These are phyloP conservation scores for Moricandia arvensis DNA, from an alignment of 345 rosid genomes.

Conservation along the genomic window DNA sequence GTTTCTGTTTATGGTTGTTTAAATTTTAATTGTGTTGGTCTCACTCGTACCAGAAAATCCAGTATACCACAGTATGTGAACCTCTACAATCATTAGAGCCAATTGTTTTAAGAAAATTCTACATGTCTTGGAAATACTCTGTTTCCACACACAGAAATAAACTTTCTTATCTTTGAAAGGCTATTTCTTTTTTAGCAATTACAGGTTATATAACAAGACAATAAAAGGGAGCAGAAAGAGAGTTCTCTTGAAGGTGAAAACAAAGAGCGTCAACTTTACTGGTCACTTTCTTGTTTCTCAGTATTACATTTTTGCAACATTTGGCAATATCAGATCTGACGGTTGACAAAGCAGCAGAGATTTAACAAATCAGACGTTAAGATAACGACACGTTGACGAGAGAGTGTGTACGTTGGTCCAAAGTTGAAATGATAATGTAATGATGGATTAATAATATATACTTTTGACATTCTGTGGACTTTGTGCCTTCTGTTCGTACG, in stretches of 20 bases:
- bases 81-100: background rate
- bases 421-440: conserved; percentile 39
- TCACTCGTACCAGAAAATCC: too few relatives aligned
- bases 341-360: conserved; percentile 34
- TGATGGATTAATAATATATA: conserved; percentile 37
- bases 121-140: background rate
- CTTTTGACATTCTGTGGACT: conserved; percentile 39
- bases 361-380: background rate
- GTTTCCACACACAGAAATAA: background rate
- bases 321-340: conserved; percentile 35
- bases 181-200: background rate
- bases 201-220: background rate
- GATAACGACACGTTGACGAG: conserved; percentile 32
- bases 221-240: background rate
- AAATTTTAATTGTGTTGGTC: background rate
- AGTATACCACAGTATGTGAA: background rate
- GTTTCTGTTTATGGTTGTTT: background rate
- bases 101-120: background rate
- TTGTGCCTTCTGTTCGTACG: conserved; percentile 36
- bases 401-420: conserved; percentile 22
- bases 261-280: conserved; percentile 37
- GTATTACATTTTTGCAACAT: conserved; percentile 28
- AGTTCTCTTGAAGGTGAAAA: conserved; percentile 32
- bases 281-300: conserved; percentile 34
- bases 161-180: background rate